A percentile compares a stretch with the other conserved stretches of the same genome.
phyloP scores from a whole-genome alignment of 2,329 filamentous ascomycete genomes.

The Geosmithia flava region DNA sequence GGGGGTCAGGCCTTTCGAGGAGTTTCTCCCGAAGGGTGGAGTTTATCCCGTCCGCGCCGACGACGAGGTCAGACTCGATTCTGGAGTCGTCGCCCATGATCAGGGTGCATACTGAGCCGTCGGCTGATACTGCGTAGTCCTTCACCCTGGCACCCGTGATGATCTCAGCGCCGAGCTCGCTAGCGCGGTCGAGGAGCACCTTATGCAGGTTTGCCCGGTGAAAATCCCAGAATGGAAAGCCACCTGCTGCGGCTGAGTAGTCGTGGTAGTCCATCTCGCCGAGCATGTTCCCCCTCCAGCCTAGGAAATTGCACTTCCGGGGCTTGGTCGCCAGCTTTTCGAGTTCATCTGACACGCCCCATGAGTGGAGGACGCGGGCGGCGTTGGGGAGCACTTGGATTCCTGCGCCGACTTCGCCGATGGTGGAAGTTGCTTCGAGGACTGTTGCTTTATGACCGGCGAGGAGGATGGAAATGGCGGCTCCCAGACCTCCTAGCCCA shows the following conservation, averaged over 20 bases:
- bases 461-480: constrained; percentile 10
- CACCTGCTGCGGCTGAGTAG: constrained; percentile 8
- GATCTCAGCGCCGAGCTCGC: constrained; percentile 22
- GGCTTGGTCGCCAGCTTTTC: constrained; percentile 9
- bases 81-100: constrained; percentile 16
- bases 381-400: constrained; percentile 14
- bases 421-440: constrained; percentile 9
- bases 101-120: constrained; percentile 6
- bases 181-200: constrained; percentile 25
- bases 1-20: constrained; percentile 27
- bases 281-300: constrained; percentile 12
- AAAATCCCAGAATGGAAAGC: constrained; percentile 29
- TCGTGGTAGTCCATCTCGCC: constrained; percentile 11
- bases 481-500: constrained; percentile 12
- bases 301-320: constrained; percentile 11
- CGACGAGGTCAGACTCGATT: constrained; percentile 26
- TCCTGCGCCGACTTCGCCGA: constrained; percentile 13
- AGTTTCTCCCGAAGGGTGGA: constrained; percentile 24
- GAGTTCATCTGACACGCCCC: constrained; percentile 9
- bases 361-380: constrained; percentile 9
- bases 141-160: constrained; percentile 8
- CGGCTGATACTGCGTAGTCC: constrained; percentile 1
- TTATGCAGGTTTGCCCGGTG: constrained; percentile 35
- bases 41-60: constrained; percentile 32
- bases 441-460: constrained; percentile 13